A percentile compares a stretch with the other conserved stretches of the same genome.
phyloP scores from a whole-genome alignment of 352 stramenopile genomes.

The Pythium aquatile region DNA sequence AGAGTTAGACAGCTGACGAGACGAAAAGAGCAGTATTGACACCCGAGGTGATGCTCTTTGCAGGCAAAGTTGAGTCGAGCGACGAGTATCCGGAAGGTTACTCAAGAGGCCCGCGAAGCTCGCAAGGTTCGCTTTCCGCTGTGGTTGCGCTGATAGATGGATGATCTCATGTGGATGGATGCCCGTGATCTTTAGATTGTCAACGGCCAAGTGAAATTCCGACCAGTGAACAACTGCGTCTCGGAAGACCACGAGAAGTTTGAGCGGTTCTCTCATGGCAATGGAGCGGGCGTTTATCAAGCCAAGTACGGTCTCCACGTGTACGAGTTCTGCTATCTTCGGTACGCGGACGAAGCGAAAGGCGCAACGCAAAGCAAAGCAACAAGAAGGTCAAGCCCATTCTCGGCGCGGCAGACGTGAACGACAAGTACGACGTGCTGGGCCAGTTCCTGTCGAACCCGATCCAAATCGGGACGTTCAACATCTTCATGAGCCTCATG shows the following conservation, averaged over 20 bases:
- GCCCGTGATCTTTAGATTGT: conserved; percentile 36
- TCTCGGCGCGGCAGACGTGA: conserved; percentile 1
- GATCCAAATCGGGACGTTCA: conserved; percentile 57
- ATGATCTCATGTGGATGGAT: too few species aligned
- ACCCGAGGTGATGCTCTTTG: too few species aligned
- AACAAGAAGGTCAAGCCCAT: conserved; percentile 8
- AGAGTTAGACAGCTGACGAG: too few species aligned
- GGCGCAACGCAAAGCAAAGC: conserved; percentile 26
- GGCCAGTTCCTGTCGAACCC: conserved; percentile 45
- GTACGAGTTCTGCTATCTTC: conserved; percentile 61
- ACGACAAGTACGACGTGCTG: conserved; percentile 43
- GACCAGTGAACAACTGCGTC: conserved; percentile 42
- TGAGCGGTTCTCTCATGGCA: conserved; percentile 49
- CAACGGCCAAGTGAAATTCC: conserved; percentile 47
- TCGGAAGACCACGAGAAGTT: conserved; percentile 20
- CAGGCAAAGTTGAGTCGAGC: conserved; percentile 20
- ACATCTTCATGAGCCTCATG: conserved; percentile 61
- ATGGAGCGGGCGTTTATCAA: conserved; percentile 52
- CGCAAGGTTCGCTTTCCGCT: too few species aligned
- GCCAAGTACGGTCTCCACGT: conserved; percentile 56
- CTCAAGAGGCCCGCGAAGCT: not conserved
- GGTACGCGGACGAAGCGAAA: conserved; percentile 32
- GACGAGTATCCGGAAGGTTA: conserved; percentile 30
- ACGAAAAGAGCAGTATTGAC: too few species aligned
- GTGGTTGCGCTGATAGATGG: too few species aligned